Base-by-base conservation (phyloP, 2,329 filamentous ascomycete species). In the Apiospora arundinis region DNA sequence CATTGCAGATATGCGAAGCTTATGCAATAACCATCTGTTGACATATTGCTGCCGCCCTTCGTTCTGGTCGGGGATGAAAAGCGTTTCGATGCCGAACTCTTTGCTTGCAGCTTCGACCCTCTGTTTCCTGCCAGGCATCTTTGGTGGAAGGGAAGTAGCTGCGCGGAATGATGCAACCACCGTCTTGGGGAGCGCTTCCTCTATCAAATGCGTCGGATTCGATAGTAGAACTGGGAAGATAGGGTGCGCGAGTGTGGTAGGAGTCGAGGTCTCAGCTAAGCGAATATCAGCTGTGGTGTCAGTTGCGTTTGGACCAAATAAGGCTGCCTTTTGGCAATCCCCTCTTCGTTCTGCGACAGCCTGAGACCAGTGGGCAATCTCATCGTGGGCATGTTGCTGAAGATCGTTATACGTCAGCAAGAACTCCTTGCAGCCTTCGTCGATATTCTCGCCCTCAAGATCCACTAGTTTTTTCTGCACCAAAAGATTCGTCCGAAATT, bases 11-110 rank as follows among this genome's bases (percentile, higher is more conserved):
- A 81, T 79, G 46, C 86, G 83, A 52, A 89, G 80, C 56, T 84
- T 83, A 67, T 89, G 85, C 16, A 89, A 80, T 2, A 89, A 78
- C 87, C 88, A 89, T 52, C 85, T 81, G 73, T 85, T 85, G 74
- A 89, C 83, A 70, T 82, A 87, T 68, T 87, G 83, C 1, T 77
- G 78, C 73, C 83, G 85, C 74, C 82, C 81, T 2, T 81, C 81
- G 2, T 76, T 75, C 14, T 80, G 75, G 3, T 78, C 75, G 2
- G 83, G 82, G 32, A 74, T 74, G 67, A 87, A 76, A 14, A 87
- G 80, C 7, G 78, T 81, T 60, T 84, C 78, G 69, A 88, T 88
- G 44, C 80, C 81, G n/a, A 81, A 83, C 75, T 89, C 87, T 71
- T 86, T 88, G 68, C 82, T 80, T 2, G 85, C 84, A 25, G 82